Evolutionary conservation across 2,329 filamentous ascomycete genomes (phyloP).

Genomic region (Sclerotinia minor): DNA sequence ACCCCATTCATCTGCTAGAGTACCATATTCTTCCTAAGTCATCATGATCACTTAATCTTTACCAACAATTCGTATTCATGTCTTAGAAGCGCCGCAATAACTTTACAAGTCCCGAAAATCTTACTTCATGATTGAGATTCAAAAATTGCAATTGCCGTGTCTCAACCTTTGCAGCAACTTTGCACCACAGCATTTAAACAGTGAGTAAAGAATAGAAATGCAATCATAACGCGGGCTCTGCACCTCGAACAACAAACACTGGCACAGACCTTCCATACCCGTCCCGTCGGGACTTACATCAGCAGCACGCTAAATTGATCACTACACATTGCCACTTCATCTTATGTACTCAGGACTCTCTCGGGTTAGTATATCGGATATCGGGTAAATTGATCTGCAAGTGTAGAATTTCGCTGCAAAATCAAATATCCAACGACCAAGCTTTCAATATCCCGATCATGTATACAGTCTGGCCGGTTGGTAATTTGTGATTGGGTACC

Average conservation of each 20-base stretch:
- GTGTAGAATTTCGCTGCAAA: not conserved
- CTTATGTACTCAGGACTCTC: not conserved
- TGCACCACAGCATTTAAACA: not conserved
- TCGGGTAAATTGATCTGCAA: conserved; percentile 11
- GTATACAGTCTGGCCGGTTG: not conserved
- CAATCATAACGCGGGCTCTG: not conserved
- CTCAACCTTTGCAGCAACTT: not conserved
- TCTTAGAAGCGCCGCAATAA: not conserved
- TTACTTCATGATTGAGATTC: conserved; percentile 4
- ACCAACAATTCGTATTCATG: not conserved
- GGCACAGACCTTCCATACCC: conserved; percentile 10
- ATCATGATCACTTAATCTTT: not conserved
- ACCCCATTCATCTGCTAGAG: not conserved
- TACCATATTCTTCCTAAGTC: not conserved
- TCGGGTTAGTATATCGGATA: not conserved
- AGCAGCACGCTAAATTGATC: not conserved
- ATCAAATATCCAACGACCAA: not conserved
- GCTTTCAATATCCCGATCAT: not conserved
- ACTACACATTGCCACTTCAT: not conserved
- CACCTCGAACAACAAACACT: conserved; percentile 10
- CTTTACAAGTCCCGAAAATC: conserved; percentile 4
- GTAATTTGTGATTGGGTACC: not conserved
- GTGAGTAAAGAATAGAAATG: conserved; percentile 14
- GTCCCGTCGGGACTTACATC: conserved; percentile 14
- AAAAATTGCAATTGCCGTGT: not conserved